A percentile compares a stretch with the other conserved stretches of the same genome.
phyloP scores from a whole-genome alignment of 208 protist species.

The Trypanosoma platydactyli region DNA sequence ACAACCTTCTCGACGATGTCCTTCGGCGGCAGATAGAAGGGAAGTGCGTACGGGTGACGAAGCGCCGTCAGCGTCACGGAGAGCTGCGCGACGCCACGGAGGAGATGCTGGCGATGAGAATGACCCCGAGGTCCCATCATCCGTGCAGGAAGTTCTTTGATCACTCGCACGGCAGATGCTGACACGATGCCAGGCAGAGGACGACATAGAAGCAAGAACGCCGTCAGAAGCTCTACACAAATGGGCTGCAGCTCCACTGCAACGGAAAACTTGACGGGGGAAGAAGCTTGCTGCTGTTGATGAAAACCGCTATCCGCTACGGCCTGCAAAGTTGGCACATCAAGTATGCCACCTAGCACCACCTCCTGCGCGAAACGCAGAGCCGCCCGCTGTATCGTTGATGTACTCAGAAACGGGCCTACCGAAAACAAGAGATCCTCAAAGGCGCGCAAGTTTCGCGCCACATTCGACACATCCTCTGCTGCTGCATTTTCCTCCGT shows the following conservation, averaged over 20 bases:
- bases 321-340: neutral
- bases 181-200: conserved; percentile 23
- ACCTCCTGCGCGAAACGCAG: conserved; percentile 61
- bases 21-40: conserved; percentile 48
- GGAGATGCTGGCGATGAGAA: neutral
- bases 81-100: conserved; percentile 31
- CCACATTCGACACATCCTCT: conserved; percentile 6
- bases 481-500: neutral
- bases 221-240: conserved; percentile 26
- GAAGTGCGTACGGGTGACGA: conserved; percentile 47
- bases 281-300: neutral
- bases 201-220: conserved; percentile 24
- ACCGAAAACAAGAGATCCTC: conserved; percentile 40
- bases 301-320: neutral
- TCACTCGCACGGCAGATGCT: conserved; percentile 25
- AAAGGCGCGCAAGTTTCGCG: conserved; percentile 48
- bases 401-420: conserved; percentile 38
- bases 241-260: conserved; percentile 10
- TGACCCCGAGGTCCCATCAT: neutral
- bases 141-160: conserved; percentile 21
- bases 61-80: conserved; percentile 31
- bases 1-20: conserved; percentile 46
- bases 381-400: conserved; percentile 46
- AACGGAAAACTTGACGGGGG: neutral
- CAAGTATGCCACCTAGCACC: conserved; percentile 46